These are phyloP conservation scores for Macrophomina phaseolina DNA, from an alignment of 2,329 filamentous ascomycete species.

Conservation along the genomic window DNA sequence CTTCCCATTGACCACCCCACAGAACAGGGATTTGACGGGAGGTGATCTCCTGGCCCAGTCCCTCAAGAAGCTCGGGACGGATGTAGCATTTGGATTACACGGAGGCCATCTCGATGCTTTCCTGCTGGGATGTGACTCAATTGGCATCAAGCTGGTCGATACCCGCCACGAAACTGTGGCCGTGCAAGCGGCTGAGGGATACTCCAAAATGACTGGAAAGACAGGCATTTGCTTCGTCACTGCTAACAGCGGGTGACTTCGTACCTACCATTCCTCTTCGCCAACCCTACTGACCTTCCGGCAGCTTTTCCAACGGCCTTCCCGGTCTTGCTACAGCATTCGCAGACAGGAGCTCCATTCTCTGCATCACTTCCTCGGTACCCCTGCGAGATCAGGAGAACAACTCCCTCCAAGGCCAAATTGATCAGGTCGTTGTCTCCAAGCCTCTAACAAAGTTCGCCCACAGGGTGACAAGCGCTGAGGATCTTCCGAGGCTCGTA, in stretches of 20 bases:
- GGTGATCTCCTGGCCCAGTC: conserved; percentile 55
- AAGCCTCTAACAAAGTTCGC: conserved; percentile 54
- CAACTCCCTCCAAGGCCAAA: conserved; percentile 54
- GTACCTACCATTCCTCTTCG: background rate
- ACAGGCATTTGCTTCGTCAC: conserved; percentile 56
- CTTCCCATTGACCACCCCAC: conserved; percentile 32
- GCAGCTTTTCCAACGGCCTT: conserved; percentile 53
- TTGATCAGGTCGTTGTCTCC: conserved; percentile 54
- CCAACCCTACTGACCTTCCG: background rate
- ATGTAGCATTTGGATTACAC: conserved; percentile 55
- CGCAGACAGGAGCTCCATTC: conserved; percentile 52
- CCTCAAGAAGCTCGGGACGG: conserved; percentile 49
- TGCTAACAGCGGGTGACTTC: conserved; percentile 53
- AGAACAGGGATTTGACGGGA: conserved; percentile 49
- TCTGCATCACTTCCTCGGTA: conserved; percentile 53
- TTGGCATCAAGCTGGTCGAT: conserved; percentile 52
- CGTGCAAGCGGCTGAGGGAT: conserved; percentile 55
- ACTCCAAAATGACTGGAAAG: conserved; percentile 52
- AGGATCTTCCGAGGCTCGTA: conserved; percentile 54
- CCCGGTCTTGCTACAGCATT: conserved; percentile 54
- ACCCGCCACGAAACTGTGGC: conserved; percentile 56
- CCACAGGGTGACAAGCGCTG: conserved; percentile 51
- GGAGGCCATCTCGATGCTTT: conserved; percentile 58
- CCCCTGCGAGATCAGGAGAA: conserved; percentile 54
- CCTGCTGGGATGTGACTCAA: conserved; percentile 49